phyloP scores from a whole-genome alignment of 441 rosid genomes.

The Pelargonium cotyledonis region DNA sequence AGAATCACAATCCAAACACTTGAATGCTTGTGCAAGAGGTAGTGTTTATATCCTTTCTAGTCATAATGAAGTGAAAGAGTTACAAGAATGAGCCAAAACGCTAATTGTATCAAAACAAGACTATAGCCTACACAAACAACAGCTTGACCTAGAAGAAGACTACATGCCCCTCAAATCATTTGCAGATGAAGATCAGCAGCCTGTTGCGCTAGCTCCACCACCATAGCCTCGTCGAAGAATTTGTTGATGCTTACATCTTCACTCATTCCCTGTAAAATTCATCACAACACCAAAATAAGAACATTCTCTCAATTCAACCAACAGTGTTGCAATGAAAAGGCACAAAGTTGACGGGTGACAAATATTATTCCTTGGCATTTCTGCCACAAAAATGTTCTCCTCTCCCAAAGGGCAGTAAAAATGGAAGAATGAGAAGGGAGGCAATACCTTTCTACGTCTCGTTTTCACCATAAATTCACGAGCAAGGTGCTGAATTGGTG shows the following conservation, averaged over 20 bases:
- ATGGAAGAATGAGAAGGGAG: background rate
- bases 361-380: background rate
- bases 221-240: constrained; percentile 96
- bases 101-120: background rate
- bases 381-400: too few relatives aligned
- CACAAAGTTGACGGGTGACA: too few relatives aligned
- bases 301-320: background rate
- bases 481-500: constrained; percentile 84
- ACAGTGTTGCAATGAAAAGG: background rate
- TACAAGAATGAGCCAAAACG: too few relatives aligned
- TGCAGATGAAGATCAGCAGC: constrained; percentile 70
- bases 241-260: constrained; percentile 97
- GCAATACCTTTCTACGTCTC: constrained; percentile 70
- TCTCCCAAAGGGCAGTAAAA: too few relatives aligned
- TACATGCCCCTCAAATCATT: constrained; percentile 29
- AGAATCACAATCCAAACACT: background rate
- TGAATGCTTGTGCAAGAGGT: background rate
- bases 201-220: constrained; percentile 92
- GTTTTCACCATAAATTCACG: constrained; percentile 96
- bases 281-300: background rate
- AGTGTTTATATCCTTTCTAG: too few relatives aligned
- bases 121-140: background rate
- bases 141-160: background rate
- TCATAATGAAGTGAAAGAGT: too few relatives aligned
- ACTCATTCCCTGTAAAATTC: constrained; percentile 67